A percentile compares a stretch with the other conserved stretches of the same genome.
These are phyloP conservation scores for Citrus medica DNA, from an alignment of 345 rosid species.

Conservation along the genomic window DNA sequence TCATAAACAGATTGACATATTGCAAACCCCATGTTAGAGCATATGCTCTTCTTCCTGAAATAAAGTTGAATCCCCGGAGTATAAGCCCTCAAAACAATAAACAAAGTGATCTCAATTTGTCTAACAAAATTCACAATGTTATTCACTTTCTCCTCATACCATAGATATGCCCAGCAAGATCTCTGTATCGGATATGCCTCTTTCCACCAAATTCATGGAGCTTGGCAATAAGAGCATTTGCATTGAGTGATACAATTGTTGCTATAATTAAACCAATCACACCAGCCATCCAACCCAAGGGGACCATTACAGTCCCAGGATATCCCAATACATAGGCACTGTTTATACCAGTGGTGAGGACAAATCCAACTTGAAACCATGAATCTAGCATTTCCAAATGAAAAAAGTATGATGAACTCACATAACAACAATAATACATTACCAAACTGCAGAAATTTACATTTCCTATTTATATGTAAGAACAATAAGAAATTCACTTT, in stretches of 20 bases:
- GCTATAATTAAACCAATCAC: conserved; percentile 64
- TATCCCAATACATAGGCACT: conserved; percentile 91
- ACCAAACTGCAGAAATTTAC: neutral
- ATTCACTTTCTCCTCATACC: conserved; percentile 32
- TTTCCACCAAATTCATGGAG: conserved; percentile 84
- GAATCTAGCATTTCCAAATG: conserved; percentile 54
- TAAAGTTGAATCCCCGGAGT: neutral
- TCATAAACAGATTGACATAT: conserved; percentile 80
- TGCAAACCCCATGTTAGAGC: conserved; percentile 67
- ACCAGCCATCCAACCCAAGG: conserved; percentile 85
- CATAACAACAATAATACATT: neutral
- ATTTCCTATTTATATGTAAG: neutral
- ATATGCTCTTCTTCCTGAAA: conserved; percentile 66
- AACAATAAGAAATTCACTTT: neutral
- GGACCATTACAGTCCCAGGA: conserved; percentile 85
- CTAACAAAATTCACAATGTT: neutral
- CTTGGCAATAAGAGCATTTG: conserved; percentile 75
- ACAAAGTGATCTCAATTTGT: neutral
- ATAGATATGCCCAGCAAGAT: conserved; percentile 77
- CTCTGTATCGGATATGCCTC: conserved; percentile 93
- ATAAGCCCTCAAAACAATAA: neutral
- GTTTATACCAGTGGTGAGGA: conserved; percentile 84
- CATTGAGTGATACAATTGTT: conserved; percentile 66
- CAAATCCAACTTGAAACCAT: conserved; percentile 84
- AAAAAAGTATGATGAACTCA: neutral